Percentiles rank a stretch among this genome's conserved stretches.
Conservation (phyloP, 805 yeast genomes). For the Barnettozyma californica region DNA sequence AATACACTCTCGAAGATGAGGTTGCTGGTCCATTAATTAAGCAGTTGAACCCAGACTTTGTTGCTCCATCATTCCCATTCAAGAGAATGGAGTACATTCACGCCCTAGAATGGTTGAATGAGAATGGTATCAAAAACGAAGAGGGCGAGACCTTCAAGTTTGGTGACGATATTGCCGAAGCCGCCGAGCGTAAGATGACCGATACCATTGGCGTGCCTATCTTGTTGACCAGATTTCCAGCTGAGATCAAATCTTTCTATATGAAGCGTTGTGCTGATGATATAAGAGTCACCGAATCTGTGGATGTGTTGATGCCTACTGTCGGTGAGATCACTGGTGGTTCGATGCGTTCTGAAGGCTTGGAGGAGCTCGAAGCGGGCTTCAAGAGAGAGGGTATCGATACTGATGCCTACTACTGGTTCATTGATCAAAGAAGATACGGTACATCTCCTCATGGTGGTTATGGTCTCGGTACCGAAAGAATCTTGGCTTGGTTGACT, state of each 20-base stretch:
- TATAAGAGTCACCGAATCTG: slow-evolving; percentile 94
- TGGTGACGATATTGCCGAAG: slow-evolving; percentile 99
- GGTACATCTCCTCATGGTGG: slow-evolving; percentile 99
- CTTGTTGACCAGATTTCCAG: slow-evolving; percentile 90
- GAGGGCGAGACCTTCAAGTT: slow-evolving; percentile 89
- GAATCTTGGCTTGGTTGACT: slow-evolving; percentile 97
- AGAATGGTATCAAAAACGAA: slow-evolving; percentile 90
- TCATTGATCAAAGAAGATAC: slow-evolving; percentile 89
- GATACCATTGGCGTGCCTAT: slow-evolving; percentile 92
- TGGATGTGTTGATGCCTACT: slow-evolving; percentile 97
- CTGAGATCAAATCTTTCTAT: slow-evolving; percentile 95
- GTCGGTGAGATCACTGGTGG: slow-evolving; percentile 99
- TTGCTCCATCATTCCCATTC: slow-evolving; percentile 81
- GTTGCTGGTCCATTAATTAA: slow-evolving; percentile 84
- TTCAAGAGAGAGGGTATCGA: slow-evolving; percentile 90
- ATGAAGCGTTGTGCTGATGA: slow-evolving; percentile 92
- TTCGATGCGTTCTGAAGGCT: slow-evolving; percentile 89
- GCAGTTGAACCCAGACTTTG: slow-evolving; percentile 89
- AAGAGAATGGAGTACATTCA: slow-evolving; percentile 85
- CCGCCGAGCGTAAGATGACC: slow-evolving; percentile 98
- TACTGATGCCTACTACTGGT: slow-evolving; percentile 83
- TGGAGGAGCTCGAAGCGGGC: slow-evolving; percentile 82
- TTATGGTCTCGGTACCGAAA: slow-evolving; percentile 96
- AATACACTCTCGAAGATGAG: slow-evolving; percentile 82
- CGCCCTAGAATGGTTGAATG: slow-evolving; percentile 95